Conservation (phyloP, 2,329 filamentous ascomycete genomes). For the Clonostachys solani region DNA sequence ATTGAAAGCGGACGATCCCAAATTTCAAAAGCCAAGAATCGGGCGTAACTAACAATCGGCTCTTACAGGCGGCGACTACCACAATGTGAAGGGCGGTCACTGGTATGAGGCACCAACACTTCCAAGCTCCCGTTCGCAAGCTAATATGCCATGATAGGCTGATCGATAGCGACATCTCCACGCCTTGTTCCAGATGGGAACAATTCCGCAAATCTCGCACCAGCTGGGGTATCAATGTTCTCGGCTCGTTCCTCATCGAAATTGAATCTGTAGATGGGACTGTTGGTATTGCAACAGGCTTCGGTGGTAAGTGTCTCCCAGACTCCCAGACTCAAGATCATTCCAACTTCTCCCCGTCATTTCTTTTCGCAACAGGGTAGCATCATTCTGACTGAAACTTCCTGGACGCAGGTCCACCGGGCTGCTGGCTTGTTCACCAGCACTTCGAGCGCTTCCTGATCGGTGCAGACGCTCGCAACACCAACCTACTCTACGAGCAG, state of each 20-base stretch:
- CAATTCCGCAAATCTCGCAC: constrained; percentile 84
- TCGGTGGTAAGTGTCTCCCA: constrained; percentile 56
- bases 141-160: constrained; percentile 55
- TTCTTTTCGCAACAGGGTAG: neutral
- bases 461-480: constrained; percentile 84
- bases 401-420: constrained; percentile 61
- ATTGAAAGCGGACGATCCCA: too few relatives aligned
- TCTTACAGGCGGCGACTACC: constrained; percentile 72
- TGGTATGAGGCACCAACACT: constrained; percentile 40
- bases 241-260: constrained; percentile 89
- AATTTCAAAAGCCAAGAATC: neutral
- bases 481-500: constrained; percentile 88
- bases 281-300: constrained; percentile 91
- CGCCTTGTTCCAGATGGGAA: constrained; percentile 86
- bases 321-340: neutral
- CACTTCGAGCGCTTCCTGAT: constrained; percentile 92
- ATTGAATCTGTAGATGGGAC: constrained; percentile 86
- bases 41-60: neutral
- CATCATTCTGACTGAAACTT: neutral
- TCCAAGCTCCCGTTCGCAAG: neutral
- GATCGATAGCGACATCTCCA: constrained; percentile 88
- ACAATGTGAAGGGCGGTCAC: constrained; percentile 78
- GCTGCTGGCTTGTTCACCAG: constrained; percentile 89
- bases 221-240: constrained; percentile 92
- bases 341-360: neutral